Conservation (phyloP, 2,329 filamentous ascomycete species). For the Penicillium sp. region DNA sequence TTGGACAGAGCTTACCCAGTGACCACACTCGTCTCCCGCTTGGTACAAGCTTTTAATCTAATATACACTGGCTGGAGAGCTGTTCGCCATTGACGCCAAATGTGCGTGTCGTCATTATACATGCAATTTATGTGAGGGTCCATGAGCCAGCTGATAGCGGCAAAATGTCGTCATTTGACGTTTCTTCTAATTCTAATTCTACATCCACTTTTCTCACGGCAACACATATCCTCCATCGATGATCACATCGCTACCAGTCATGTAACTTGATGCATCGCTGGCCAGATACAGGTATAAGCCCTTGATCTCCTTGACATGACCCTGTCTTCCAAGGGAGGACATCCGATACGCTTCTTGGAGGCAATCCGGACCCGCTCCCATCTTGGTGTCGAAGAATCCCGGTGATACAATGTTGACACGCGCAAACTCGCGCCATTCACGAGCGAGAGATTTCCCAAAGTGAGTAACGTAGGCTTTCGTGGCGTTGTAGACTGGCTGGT, state of each 20-base stretch:
- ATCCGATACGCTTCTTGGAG: constrained; percentile 51
- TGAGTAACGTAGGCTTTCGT: constrained; percentile 60
- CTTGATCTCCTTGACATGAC: constrained; percentile 38
- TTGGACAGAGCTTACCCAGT: no score
- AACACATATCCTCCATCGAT: constrained; percentile 52
- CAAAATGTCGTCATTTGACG: neutral
- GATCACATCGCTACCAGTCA: constrained; percentile 52
- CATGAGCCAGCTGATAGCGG: no score
- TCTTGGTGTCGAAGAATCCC: constrained; percentile 59
- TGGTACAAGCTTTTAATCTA: no score
- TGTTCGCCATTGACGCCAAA: neutral
- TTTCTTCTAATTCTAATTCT: no score
- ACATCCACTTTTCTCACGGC: constrained; percentile 14
- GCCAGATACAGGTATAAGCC: constrained; percentile 49
- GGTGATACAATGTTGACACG: constrained; percentile 58
- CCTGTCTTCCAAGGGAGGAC: constrained; percentile 47
- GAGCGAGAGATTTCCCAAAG: constrained; percentile 56
- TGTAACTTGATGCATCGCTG: constrained; percentile 50
- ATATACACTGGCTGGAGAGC: no score
- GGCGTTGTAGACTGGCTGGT: constrained; percentile 60
- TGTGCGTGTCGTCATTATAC: neutral
- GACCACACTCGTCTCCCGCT: no score
- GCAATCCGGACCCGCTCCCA: constrained; percentile 49
- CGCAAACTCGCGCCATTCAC: constrained; percentile 60
- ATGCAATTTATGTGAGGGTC: neutral